Evolutionary conservation across 2,329 filamentous ascomycete genomes (phyloP), one percentile per base, ranked within the genome.

Genomic region (Endocalyx cinctus): DNA sequence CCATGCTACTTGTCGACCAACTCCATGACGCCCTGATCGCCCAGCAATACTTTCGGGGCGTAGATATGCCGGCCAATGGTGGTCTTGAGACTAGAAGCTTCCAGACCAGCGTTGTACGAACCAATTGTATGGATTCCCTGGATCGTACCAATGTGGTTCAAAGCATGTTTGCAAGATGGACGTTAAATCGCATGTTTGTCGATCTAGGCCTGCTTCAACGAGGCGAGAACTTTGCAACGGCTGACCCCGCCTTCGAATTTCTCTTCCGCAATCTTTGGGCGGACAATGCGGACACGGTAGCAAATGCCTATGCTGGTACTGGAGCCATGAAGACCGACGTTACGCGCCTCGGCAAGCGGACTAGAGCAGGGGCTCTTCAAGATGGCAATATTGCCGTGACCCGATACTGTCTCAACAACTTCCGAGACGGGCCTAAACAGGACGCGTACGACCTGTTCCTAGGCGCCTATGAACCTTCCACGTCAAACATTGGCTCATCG

Each of bases 61-160:
- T 90, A 17, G 87, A 96, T 58, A 84, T 84, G 67, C 86, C 88
- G 2, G 84, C 79, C 27, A 76, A 80, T 38, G 84, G 83, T 18
- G 78, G 77, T 13, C 72, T 96, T 10, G 90, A 97, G 50, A 77
- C 87, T 20, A 81, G 88, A 43, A 82, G 77, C 41, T 73, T 78
- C 44, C 92, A 98, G 69, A 87, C 80, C 2, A 88, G 86, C 41
- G 89, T 97, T 12, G 89, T 98, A 44, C 82, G 92, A 34, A 96
- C 92, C 25, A 98, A 98, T 60, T 98, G 92, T 66, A 98, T 98
- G 92, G 92, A 98, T 63, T 98, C 94, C 47, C 76, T 98, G 11
- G 92, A 98, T 62, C 84, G 92, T 33, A 98, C 92, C 33, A 98
- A 98, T 51, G 89, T 98, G 6, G 87, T 98, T 4, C 92, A 98